phyloP scores from a whole-genome alignment of 2,329 filamentous ascomycete genomes.

The Fusarium pseudoanthophilum region DNA sequence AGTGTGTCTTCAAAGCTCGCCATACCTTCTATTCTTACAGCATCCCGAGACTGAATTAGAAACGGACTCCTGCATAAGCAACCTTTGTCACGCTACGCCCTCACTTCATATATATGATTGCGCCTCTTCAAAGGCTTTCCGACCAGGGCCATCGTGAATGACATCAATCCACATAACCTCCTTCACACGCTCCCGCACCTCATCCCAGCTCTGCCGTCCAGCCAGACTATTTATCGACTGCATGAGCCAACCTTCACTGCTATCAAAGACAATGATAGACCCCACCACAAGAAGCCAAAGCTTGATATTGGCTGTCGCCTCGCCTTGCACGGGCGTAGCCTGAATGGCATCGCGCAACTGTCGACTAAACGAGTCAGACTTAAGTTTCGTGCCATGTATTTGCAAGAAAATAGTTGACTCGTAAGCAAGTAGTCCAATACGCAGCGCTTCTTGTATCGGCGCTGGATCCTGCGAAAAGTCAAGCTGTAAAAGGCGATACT shows the following conservation, averaged over 20 bases:
- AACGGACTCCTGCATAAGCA: accelerated
- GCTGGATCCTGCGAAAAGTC: conserved; percentile 19
- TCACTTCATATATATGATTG: neutral
- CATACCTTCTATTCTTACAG: too few species aligned
- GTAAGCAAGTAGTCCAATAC: conserved; percentile 47
- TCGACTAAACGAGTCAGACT: conserved; percentile 19
- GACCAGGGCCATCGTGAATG: conserved; percentile 38
- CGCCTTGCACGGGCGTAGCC: neutral
- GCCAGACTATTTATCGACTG: conserved; percentile 28
- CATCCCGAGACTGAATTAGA: too few species aligned
- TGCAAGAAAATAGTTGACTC: conserved; percentile 45
- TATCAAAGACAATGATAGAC: conserved; percentile 37
- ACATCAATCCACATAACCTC: conserved; percentile 44
- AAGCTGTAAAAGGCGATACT: conserved; percentile 46
- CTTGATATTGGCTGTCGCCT: conserved; percentile 30
- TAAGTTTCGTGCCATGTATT: conserved; percentile 29
- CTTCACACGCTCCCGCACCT: conserved; percentile 32
- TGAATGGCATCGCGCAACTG: conserved; percentile 30
- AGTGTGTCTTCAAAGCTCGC: neutral
- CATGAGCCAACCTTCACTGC: conserved; percentile 39
- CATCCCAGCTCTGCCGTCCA: conserved; percentile 30
- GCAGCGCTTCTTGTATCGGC: conserved; percentile 37
- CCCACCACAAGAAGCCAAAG: conserved; percentile 45
- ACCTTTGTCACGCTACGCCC: neutral
- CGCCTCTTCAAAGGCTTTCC: conserved; percentile 1